Conservation (phyloP, 768 basidiomycete genomes). For the Termitomyces sp. region DNA sequence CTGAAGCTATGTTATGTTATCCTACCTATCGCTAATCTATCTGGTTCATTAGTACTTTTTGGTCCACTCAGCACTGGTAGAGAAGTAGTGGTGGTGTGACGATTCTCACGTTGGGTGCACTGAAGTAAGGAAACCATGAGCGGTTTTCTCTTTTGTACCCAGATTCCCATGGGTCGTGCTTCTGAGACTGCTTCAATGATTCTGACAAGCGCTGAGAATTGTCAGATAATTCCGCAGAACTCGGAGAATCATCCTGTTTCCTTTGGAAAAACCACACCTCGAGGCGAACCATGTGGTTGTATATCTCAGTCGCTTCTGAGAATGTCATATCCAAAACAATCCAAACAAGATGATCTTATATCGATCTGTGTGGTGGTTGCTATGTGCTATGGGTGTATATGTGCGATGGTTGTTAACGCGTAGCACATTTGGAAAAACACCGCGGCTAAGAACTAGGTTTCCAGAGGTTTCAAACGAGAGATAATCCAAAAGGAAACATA, state of each 20-base stretch:
- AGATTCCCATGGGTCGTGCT: background rate
- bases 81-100: background rate
- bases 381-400: constrained; percentile 5
- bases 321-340: background rate
- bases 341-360: background rate
- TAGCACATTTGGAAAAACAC: background rate
- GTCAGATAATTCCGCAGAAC: background rate
- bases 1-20: background rate
- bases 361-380: background rate
- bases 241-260: background rate
- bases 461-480: background rate
- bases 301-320: background rate
- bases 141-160: background rate
- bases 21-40: too few species aligned
- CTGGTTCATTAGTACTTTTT: background rate
- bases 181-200: background rate
- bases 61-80: background rate
- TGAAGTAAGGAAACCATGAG: background rate
- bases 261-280: background rate
- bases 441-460: background rate
- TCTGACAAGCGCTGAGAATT: background rate
- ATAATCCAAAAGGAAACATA: background rate
- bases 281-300: background rate
- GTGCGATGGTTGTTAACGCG: background rate
- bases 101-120: background rate